Evolutionary conservation across 2,329 filamentous ascomycete species (phyloP), one percentile per base, ranked within the genome.

Genomic region (Penicillium sclerotigenum): DNA sequence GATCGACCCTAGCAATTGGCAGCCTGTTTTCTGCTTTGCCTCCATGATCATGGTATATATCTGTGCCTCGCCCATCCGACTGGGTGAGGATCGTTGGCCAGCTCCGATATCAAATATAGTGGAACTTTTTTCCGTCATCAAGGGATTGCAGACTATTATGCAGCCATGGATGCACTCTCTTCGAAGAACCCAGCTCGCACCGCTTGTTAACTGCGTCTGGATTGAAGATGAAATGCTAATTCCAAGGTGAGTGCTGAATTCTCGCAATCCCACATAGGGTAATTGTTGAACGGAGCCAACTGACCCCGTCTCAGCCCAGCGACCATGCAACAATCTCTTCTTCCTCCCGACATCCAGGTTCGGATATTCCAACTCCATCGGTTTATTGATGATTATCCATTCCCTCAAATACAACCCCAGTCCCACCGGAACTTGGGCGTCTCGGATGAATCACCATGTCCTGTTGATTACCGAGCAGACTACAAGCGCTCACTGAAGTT

Each of bases 21-120:
- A 65, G 16, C 59, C 61, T 0, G 61, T 63, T 1, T 65, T 63
- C 31, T 63, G 59, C 31, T 65, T 65, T 52, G 52, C 62, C 1
- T 54, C 55, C 4, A 63, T 65, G 61, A 56, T 62, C 22, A 56
- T 52, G 14, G 42, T 62, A 14, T 54, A 57, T 43, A 41, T 65
- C 16, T 59, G 52, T 13, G 52, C 56, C 2, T 56, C 55, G 1
- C 54, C 61, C 0, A 42, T 62, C 11, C 47, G 62, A 38, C 38
- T 60, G 8, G 56, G 56, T 1, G 49, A 47, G 31, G 45, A 47
- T 40, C 52, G 47, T 8, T 65, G 57, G 61, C 62, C 62, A 3
- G 28, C 51, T 18, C 62, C 62, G 2, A 61, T 65, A 9, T 54
- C 38, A 8, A 60, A 62, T 40, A 49, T 61, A 33, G 34, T 62